Base-by-base conservation (phyloP, 805 yeast genomes). In the Candida tibetensis region DNA sequence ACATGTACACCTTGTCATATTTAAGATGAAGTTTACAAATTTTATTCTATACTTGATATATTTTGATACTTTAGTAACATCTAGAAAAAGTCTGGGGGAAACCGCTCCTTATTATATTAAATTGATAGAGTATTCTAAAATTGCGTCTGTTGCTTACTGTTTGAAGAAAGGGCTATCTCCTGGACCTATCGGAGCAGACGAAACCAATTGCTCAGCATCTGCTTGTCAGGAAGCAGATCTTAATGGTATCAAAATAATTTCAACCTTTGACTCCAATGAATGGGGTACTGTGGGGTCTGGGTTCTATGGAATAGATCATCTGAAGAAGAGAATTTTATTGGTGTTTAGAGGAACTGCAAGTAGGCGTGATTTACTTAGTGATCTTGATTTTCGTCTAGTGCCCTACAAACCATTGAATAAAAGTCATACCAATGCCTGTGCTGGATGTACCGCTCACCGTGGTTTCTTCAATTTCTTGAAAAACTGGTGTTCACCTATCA, bases 281-380 rank as follows among this genome's bases (percentile, higher is more conserved):
- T 51, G 66, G 42, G 70, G 72, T 16, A 70, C 72, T 12, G 58
- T 62, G 1, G 82, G 85, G 0, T 66, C 80, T 3, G 86, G 85
- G 0, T 71, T 60, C 48, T 64, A 77, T 17, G 76, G 78, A 6
- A 60, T 71, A 7, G 84, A 80, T 52, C 71, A 69, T 42, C 45
- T 46, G 2, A 51, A 55, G 15, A 53, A 66, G 30, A 66, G 71
- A 33, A 60, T 84, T 4, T 53, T 73, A 15, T 55, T 81, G 29
- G 75, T 68, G 0, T 81, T 79, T 47, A 70, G 88, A 59, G 93
- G 93, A 4, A 77, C 88, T 0, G 61, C 79, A 1, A 70, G 81
- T 6, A 54, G 68, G 12, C 67, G 71, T 29, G 93, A 85, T 53
- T 80, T 85, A 82, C 39, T 71, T 9, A 69, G 78, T 22, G 84